A percentile compares a stretch with the other conserved stretches of the same genome.
Evolutionary conservation across 2,329 filamentous ascomycete species (phyloP).

Genomic region (Arthrobotrys megalospora): DNA sequence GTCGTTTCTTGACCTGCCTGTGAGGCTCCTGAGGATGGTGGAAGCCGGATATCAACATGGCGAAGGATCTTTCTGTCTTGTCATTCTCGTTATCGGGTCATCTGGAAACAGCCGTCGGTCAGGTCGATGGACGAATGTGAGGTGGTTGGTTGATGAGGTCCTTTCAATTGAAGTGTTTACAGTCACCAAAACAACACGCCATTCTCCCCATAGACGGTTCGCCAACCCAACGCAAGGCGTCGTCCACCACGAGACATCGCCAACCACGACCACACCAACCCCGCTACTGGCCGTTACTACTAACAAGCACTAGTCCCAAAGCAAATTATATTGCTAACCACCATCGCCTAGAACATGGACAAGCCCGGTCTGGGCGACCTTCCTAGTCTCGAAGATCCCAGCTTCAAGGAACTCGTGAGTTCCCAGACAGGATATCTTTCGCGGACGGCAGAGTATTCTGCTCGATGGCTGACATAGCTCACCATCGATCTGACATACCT

Average conservation of each 20-base stretch:
- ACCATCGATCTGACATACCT: slow-evolving; percentile 42
- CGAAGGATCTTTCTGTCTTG: slow-evolving; percentile 3
- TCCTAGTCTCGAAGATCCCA: slow-evolving; percentile 15
- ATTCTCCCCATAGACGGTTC: slow-evolving; percentile 11
- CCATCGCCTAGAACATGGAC: slow-evolving; percentile 15
- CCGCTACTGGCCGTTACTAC: not conserved
- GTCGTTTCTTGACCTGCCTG: slow-evolving; percentile 59
- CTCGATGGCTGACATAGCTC: slow-evolving; percentile 36
- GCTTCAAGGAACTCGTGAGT: slow-evolving; percentile 23
- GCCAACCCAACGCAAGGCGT: too few species aligned
- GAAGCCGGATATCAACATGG: slow-evolving; percentile 59
- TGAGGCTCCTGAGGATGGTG: slow-evolving; percentile 59
- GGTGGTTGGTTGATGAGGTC: slow-evolving; percentile 11
- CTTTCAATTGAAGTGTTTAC: slow-evolving; percentile 25
- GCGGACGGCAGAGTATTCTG: slow-evolving; percentile 30
- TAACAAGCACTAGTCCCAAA: not conserved
- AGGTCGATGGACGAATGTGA: not conserved
- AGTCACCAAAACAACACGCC: slow-evolving; percentile 38
- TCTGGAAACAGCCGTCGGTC: slow-evolving; percentile 11
- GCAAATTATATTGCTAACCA: not conserved
- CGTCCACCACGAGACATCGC: too few species aligned
- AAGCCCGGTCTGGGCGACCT: slow-evolving; percentile 16
- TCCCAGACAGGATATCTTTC: slow-evolving; percentile 10
- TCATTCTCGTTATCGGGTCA: slow-evolving; percentile 41
- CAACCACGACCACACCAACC: slow-evolving; percentile 10